These are phyloP conservation scores for Aspergillus nanangensis DNA, from an alignment of 495 filamentous ascomycete genomes.

Conservation along the genomic window DNA sequence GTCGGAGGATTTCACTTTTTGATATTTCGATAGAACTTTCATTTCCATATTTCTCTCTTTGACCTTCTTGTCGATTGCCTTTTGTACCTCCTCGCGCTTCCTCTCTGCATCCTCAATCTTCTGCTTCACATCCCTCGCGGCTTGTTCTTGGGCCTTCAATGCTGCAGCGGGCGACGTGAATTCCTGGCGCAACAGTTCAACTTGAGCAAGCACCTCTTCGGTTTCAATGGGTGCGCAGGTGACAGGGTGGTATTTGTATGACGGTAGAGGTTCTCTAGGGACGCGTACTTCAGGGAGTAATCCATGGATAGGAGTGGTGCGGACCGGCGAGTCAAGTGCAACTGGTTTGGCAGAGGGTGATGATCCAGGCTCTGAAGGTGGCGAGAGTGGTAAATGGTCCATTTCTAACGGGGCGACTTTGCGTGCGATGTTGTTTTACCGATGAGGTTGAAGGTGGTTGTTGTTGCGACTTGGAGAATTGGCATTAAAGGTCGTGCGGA, in stretches of 20 bases:
- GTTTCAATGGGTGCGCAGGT: constrained; percentile 33
- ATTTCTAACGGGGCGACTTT: constrained; percentile 2
- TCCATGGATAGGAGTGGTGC: constrained; percentile 38
- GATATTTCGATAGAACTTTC: constrained; percentile 43
- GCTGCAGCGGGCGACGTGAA: constrained; percentile 33
- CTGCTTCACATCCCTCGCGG: constrained; percentile 35
- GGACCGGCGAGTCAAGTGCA: constrained; percentile 31
- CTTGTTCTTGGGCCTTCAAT: constrained; percentile 35
- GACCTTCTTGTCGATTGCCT: constrained; percentile 41
- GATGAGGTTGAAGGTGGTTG: not conserved
- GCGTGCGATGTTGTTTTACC: not conserved
- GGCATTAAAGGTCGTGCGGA: too few species aligned
- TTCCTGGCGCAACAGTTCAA: constrained; percentile 36
- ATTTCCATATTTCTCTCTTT: constrained; percentile 43
- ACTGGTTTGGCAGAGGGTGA: constrained; percentile 15
- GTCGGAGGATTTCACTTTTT: constrained; percentile 30
- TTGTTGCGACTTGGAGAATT: not conserved
- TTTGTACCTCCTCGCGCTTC: constrained; percentile 39
- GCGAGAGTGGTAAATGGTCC: constrained; percentile 29
- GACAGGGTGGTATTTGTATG: constrained; percentile 34
- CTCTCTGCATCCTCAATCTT: constrained; percentile 34
- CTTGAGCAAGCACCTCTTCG: constrained; percentile 24
- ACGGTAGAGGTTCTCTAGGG: constrained; percentile 26
- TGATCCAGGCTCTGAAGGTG: constrained; percentile 25
- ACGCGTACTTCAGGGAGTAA: constrained; percentile 37